Conservation (phyloP, 169 alveolate genomes). For the Sarcocystis neurona region DNA sequence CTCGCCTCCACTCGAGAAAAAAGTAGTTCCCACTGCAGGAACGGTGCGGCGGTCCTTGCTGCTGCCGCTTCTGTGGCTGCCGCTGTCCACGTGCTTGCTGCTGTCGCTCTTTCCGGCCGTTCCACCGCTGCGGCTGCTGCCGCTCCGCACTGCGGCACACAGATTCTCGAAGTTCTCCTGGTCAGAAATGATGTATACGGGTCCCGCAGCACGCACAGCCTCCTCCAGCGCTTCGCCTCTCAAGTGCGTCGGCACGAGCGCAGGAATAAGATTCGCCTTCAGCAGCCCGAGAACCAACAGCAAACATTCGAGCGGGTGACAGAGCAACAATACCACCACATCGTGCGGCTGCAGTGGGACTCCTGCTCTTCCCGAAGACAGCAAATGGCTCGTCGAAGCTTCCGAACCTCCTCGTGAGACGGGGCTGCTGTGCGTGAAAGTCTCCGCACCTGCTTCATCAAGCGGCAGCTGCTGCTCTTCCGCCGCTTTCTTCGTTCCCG, state of each 20-base stretch:
- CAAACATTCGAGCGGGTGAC: not conserved
- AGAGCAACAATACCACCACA: not conserved
- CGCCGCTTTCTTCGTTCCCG: no score
- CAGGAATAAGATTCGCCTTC: conserved; percentile 1
- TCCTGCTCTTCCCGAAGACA: no score
- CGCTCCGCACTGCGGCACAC: not conserved
- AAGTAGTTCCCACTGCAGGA: no score
- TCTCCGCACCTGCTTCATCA: no score
- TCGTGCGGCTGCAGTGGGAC: not conserved
- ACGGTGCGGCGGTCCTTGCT: no score
- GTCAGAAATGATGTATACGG: not conserved
- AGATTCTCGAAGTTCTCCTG: not conserved
- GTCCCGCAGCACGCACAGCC: not conserved
- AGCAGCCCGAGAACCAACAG: not conserved
- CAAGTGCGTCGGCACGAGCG: conserved; percentile 20
- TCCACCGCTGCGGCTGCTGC: not conserved
- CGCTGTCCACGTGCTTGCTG: not conserved
- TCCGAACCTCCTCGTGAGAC: no score
- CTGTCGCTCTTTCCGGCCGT: not conserved
- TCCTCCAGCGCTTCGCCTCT: not conserved
- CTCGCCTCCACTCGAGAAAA: no score
- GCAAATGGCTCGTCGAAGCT: no score
- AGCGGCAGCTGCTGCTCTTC: no score
- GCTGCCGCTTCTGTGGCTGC: not conserved
- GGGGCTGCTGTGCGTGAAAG: no score